Base-by-base conservation (phyloP, 108 stramenopile genomes). In the Cyclostephanos invisitatus region DNA sequence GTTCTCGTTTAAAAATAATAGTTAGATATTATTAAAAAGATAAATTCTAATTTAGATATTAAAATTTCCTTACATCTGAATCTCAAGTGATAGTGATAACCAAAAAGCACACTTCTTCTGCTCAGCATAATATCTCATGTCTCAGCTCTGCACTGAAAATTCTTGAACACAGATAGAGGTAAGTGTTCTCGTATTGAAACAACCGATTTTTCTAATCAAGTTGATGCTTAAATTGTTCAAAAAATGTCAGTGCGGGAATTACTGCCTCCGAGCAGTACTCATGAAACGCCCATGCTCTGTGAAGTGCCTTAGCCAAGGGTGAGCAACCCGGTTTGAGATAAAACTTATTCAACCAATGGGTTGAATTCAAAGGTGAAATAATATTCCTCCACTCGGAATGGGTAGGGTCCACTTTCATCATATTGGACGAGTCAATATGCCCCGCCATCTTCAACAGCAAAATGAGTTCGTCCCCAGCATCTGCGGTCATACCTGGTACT, bases 201-300 rank as follows among this genome's bases (percentile, higher is more conserved):
- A 32, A 32, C 32, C 32, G 4, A 32, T 3, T 32, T 2, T 3
- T 49, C 15, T 2, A 49, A 49, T 49, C n/a, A n/a, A n/a, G n/a
- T n/a, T n/a, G n/a, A n/a, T n/a, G n/a, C n/a, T 0, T 11, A 37
- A 42, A 40, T 18, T 38, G 17, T 21, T 85, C 77, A 40, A 82
- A 85, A 28, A 82, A 75, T 46, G 60, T 55, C 55, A 85, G 55
- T 2, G 84, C 80, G 32, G 67, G 68, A 35, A 53, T 32, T 3
- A 82, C 65, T 5, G 64, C 62, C 66, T 85, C 84, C 17, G 80
- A 81, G 57, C 84, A 85, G 53, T 85, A 85, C 57, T 85, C 84
- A 50, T 85, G 84, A 67, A 82, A 78, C 5, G 84, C 84, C 84
- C 84, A 85, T 2, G 84, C 80, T 22, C 84, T 53, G 47, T 85